Conservation (phyloP, 345 rosid genomes). For the Dovyalis caffra region DNA sequence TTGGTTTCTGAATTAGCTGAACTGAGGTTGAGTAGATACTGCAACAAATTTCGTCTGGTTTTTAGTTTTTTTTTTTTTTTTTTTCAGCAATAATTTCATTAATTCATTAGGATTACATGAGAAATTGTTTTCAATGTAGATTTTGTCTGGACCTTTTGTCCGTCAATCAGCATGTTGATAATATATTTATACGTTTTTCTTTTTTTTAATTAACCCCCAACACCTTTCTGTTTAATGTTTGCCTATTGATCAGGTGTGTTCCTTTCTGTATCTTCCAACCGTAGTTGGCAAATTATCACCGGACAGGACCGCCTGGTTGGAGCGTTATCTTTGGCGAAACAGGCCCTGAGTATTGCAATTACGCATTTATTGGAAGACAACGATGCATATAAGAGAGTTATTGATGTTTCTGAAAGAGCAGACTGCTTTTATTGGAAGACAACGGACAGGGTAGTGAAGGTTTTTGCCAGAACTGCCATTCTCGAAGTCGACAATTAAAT, state of each 20-base stretch:
- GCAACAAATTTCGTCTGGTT: background rate
- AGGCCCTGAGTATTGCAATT: conserved; percentile 65
- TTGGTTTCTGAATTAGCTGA: background rate
- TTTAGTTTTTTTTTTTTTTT: background rate
- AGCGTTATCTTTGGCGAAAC: conserved; percentile 67
- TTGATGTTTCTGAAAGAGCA: no score
- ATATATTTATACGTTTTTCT: background rate
- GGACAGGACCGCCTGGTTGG: conserved; percentile 77
- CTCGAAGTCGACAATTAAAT: background rate
- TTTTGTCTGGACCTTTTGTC: background rate
- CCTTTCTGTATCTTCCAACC: conserved; percentile 77
- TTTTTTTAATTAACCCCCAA: background rate
- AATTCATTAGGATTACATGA: background rate
- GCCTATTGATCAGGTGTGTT: conserved; percentile 54
- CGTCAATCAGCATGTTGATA: background rate
- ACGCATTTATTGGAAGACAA: no score
- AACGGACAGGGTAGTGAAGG: no score
- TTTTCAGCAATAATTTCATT: background rate
- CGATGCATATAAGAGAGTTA: no score
- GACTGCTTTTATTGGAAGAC: background rate
- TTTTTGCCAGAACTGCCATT: background rate
- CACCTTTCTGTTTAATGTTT: background rate
- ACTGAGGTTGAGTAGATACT: background rate
- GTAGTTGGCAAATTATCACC: conserved; percentile 55
- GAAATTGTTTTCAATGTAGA: no score